Evolutionary conservation across 345 rosid genomes (phyloP), one percentile per base, ranked within the genome.

Genomic region (Rhodamnia rubescens): DNA sequence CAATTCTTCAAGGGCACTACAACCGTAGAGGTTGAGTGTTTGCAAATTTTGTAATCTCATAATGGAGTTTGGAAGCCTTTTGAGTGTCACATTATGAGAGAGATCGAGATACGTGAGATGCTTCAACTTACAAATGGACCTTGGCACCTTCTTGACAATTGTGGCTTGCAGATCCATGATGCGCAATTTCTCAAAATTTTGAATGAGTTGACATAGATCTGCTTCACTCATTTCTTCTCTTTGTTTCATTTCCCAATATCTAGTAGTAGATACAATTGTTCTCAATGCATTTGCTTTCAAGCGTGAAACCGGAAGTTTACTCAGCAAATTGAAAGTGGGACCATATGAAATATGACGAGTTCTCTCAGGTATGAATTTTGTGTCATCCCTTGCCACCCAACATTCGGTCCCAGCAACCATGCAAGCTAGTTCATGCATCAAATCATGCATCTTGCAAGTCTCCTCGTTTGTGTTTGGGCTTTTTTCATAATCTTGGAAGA

Each of bases 31-130:
- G 27, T 27, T 27, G 13, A 59, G 74, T 0, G 1, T 27, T 27
- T 59, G 74, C 0, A 27, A 59, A 59, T 13, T 59, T 0, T 59
- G 40, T 36, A 59, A 59, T 27, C 1, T 6, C 74, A 4, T 0
- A 2, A 59, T 59, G 9, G 74, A 12, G 8, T 27, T 27, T 27
- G 74, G 74, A 59, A 59, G 74, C 9, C 20, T 27, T 0, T 0
- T 0, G 1, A 58, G 36, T 3, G 40, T 0, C 0, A 1, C 0
- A 49, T 9, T 49, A 0, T 2, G 0, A 49, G 50, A 49, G 50
- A 49, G 50, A 49, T 49, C 3, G 11, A 49, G 50, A 50, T 50
- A 50, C 1, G 52, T 50, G 52, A 50, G 52, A 11, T 50, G 14
- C 52, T 50, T 50, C 52, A 50, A 11, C 14, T 50, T 50, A 50